Percentiles rank a stretch among this genome's conserved stretches.
phyloP scores from a whole-genome alignment of 495 filamentous ascomycete species.

The Aspergillus diversus region DNA sequence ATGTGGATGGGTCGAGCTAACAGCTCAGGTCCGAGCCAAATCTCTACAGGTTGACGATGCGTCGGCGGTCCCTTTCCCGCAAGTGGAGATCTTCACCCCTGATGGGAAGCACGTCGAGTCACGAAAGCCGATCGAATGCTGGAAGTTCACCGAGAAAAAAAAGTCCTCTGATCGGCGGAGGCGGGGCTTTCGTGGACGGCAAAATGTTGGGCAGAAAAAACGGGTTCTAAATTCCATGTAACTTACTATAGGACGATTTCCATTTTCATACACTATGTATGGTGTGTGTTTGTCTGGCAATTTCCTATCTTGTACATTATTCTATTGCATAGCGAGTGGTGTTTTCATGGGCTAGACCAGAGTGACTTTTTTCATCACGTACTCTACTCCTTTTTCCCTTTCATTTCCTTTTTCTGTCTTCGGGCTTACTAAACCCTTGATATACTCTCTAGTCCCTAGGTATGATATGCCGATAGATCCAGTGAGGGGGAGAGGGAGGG shows the following conservation, averaged over 20 bases:
- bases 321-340: conserved; percentile 40
- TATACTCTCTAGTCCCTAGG: too few relatives aligned
- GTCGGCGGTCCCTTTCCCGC: conserved; percentile 51
- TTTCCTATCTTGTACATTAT: conserved; percentile 11
- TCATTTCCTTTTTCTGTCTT: not conserved
- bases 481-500: too few relatives aligned
- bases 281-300: not conserved
- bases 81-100: conserved; percentile 84
- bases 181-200: conserved; percentile 24
- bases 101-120: conserved; percentile 74
- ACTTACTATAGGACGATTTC: too few relatives aligned
- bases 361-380: not conserved
- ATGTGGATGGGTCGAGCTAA: conserved; percentile 90
- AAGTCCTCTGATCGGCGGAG: conserved; percentile 40
- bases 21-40: conserved; percentile 72
- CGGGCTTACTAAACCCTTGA: too few relatives aligned
- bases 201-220: conserved; percentile 32
- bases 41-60: conserved; percentile 27
- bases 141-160: conserved; percentile 49
- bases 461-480: too few relatives aligned
- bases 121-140: conserved; percentile 75
- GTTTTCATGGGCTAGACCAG: conserved; percentile 24
- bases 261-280: too few relatives aligned
- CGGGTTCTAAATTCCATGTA: conserved; percentile 18
- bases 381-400: not conserved